Evolutionary conservation across 2,329 filamentous ascomycete genomes (phyloP).

Genomic region (Fusarium chuoi): DNA sequence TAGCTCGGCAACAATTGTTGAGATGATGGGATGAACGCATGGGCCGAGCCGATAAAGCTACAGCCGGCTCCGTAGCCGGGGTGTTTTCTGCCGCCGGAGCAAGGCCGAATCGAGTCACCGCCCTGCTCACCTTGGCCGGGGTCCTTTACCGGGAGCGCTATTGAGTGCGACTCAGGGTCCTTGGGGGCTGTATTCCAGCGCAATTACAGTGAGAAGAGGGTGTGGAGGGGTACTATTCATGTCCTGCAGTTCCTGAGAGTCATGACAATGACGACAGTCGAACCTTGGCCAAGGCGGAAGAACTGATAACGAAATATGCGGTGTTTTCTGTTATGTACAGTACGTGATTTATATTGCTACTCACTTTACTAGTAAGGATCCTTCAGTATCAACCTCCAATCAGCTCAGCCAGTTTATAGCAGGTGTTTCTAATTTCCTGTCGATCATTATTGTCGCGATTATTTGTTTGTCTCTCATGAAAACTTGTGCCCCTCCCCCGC

Average conservation of each 20-base stretch:
- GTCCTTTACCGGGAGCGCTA: background rate
- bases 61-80: slow-evolving; percentile 37
- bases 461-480: slow-evolving; percentile 33
- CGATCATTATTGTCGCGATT: slow-evolving; percentile 22
- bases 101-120: slow-evolving; percentile 30
- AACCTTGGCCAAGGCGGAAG: slow-evolving; percentile 21
- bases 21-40: slow-evolving; percentile 30
- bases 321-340: slow-evolving; percentile 31
- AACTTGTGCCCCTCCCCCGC: slow-evolving; percentile 42
- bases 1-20: slow-evolving; percentile 30
- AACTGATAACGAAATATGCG: slow-evolving; percentile 29
- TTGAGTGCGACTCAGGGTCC: slow-evolving; percentile 13
- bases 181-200: slow-evolving; percentile 1
- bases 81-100: slow-evolving; percentile 41
- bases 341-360: slow-evolving; percentile 23
- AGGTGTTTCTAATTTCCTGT: slow-evolving; percentile 32
- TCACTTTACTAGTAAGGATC: slow-evolving; percentile 18
- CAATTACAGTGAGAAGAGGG: slow-evolving; percentile 18
- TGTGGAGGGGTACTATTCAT: slow-evolving; percentile 34
- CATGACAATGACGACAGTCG: slow-evolving; percentile 36
- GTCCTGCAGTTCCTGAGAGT: slow-evolving; percentile 3
- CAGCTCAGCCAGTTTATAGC: slow-evolving; percentile 26
- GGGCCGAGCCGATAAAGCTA: slow-evolving; percentile 40
- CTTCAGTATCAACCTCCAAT: slow-evolving; percentile 32
- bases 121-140: slow-evolving; percentile 18